Base-by-base conservation (phyloP, 1,139 yeast species). In the Suhomyces maxii region DNA sequence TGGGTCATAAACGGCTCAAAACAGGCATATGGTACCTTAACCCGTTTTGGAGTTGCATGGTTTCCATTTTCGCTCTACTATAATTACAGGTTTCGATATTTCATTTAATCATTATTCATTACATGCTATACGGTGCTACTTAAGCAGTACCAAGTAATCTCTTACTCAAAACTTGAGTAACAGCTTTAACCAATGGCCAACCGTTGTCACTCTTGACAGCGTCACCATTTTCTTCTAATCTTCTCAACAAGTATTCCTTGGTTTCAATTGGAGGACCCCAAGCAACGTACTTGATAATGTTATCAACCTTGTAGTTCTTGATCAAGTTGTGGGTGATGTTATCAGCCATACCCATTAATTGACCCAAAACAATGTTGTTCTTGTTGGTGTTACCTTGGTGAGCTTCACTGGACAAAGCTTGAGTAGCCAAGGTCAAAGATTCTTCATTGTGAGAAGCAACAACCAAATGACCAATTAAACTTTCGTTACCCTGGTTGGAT, bases 221-320 rank as follows among this genome's bases (percentile, higher is more conserved):
- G 67, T 91, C 97, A 31, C 97, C 97, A 61, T 93, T 93, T 71
- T 93, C 99, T 69, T 91, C 97, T 54, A 93, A 76, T 69, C 99
- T 82, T 75, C 99, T 85, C 53, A 86, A 75, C 56, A 93, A 73
- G 64, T 93, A 93, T 57, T 89, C 96, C 71, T 89, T 89, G 48
- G 97, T 90, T 69, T 93, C 98, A 56, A 82, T 71, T 48, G 96
- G 95, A 35, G 98, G 98, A 8, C 98, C 98, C 97, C 98, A 93
- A 13, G 98, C 96, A 53, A 93, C 97, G 64, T 91, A 93, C 68
- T 91, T 91, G 69, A 91, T 85, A 48, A 93, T 88, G 60, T 86
- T 86, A 55, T 80, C 83, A 49, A 82, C 89, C 39, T 83, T 79
- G 55, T 81, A 76, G 44, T 82, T 76, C 43, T 74, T 69, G 52